Evolutionary conservation across 805 yeast genomes (phyloP).

Genomic region (Kluyveromyces nonfermentans): DNA sequence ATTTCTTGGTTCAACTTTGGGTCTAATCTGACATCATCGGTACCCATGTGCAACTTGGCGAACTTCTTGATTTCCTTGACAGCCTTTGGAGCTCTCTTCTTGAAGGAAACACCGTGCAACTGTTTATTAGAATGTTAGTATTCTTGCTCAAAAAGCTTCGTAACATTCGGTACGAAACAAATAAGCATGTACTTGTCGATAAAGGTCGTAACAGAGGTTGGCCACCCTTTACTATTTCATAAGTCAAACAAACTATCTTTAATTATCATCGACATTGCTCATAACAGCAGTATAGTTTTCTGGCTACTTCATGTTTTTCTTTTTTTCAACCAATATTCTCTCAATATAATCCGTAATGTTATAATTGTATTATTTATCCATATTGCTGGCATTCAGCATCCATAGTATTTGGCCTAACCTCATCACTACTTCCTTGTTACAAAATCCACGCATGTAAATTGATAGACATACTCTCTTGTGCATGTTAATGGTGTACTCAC

Average conservation of each 20-base stretch:
- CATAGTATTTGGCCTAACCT: neutral
- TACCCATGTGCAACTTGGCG: slow-evolving; percentile 98
- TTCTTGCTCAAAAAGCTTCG: neutral
- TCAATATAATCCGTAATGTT: too few species aligned
- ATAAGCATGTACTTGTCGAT: too few species aligned
- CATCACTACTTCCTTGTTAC: neutral
- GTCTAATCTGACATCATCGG: slow-evolving; percentile 97
- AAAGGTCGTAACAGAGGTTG: neutral
- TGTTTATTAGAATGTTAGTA: slow-evolving; percentile 37
- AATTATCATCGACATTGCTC: too few species aligned
- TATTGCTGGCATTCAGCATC: neutral
- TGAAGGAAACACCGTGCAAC: slow-evolving; percentile 98
- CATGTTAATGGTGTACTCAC: slow-evolving; percentile 99
- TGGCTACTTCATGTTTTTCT: too few species aligned
- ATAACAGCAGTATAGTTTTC: too few species aligned
- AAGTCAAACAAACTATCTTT: too few species aligned
- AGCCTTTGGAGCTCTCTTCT: slow-evolving; percentile 99
- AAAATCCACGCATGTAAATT: neutral
- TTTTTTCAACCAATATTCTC: too few species aligned
- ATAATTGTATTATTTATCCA: too few species aligned
- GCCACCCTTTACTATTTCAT: too few species aligned
- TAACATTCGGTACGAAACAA: neutral
- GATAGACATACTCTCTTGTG: slow-evolving; percentile 87
- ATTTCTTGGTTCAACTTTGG: slow-evolving; percentile 96
- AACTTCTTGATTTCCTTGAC: slow-evolving; percentile 98